Evolutionary conservation across 2,329 filamentous ascomycete species (phyloP).

Genomic region (Verticillium albo-atrum): DNA sequence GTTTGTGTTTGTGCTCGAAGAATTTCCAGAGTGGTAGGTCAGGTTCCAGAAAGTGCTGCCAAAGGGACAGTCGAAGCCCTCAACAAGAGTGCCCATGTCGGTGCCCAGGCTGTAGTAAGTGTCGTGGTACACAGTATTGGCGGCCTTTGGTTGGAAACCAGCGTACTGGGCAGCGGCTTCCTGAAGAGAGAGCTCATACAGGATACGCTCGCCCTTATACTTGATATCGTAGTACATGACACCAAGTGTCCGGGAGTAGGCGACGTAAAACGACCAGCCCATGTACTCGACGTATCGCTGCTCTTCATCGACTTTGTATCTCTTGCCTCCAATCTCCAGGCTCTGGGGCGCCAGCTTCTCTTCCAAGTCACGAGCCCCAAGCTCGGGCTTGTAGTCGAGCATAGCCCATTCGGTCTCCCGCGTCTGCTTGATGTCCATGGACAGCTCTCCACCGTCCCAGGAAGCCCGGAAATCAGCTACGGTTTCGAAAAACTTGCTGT

Average conservation of each 20-base stretch:
- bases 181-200: constrained; percentile 49
- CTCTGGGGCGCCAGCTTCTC: constrained; percentile 28
- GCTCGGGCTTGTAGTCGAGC: constrained; percentile 23
- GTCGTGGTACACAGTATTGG: constrained; percentile 37
- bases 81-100: constrained; percentile 29
- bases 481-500: constrained; percentile 30
- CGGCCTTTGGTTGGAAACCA: constrained; percentile 38
- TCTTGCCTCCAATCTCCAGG: constrained; percentile 31
- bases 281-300: constrained; percentile 47
- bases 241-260: constrained; percentile 37
- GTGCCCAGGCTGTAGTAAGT: constrained; percentile 30
- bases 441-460: constrained; percentile 30
- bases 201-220: constrained; percentile 43
- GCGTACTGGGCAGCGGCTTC: constrained; percentile 50
- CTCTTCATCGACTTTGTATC: constrained; percentile 36
- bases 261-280: constrained; percentile 48
- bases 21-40: constrained; percentile 23
- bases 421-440: constrained; percentile 26
- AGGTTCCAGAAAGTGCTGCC: constrained; percentile 30
- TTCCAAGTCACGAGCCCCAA: constrained; percentile 27
- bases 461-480: constrained; percentile 27
- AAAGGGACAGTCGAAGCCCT: constrained; percentile 37
- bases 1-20: constrained; percentile 22
- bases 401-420: constrained; percentile 27
- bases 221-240: constrained; percentile 42